Base-by-base conservation (phyloP, 176 grass and related monocot genomes). In the Musa itinerans region DNA sequence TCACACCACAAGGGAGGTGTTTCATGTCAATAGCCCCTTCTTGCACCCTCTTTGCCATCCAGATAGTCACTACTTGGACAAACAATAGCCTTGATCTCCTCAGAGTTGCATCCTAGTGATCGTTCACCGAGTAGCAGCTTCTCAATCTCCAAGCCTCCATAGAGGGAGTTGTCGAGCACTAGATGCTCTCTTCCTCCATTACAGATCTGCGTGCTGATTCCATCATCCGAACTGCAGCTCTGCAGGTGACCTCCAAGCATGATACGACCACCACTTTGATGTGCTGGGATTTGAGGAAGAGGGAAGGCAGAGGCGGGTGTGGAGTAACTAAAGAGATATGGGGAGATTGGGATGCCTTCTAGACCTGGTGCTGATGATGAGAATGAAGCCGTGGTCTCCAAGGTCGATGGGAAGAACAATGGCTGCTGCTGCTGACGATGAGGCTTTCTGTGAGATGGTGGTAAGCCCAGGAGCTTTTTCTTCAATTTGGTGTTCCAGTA, bases 401-500 rank as follows among this genome's bases (percentile, higher is more conserved):
- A 65, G 17, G 8, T 66, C 73, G 71, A 73, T 49, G 68, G 69
- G 13, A 43, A 74, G 70, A 85, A 76, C 29, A 82, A 69, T 53
- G 86, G 78, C 68, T 67, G 57, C 52, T 73, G 71, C 11, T 73
- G 74, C 53, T 64, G 82, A 64, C 61, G 50, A 25, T 68, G 63
- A 53, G 71, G 21, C 51, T 73, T 73, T 68, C 79, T 78, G 54
- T 79, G 80, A 12, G 56, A 79, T 12, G 75, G 24, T 48, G 80
- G 80, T 12, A 86, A 58, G 20, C 79, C 79, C 1, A 82, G 27
- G 43, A 86, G 80, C 50, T 82, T 86, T 21, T 86, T 86, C 71
- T 86, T 86, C 61, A 86, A 24, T 70, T 86, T 86, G 16, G 84
- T 86, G 69, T 86, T 86, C 84, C 84, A 86, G 61, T 86, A 86